Percentiles rank a stretch among this genome's conserved stretches.
Conservation (phyloP, 345 rosid genomes). For the Brassica juncea region DNA sequence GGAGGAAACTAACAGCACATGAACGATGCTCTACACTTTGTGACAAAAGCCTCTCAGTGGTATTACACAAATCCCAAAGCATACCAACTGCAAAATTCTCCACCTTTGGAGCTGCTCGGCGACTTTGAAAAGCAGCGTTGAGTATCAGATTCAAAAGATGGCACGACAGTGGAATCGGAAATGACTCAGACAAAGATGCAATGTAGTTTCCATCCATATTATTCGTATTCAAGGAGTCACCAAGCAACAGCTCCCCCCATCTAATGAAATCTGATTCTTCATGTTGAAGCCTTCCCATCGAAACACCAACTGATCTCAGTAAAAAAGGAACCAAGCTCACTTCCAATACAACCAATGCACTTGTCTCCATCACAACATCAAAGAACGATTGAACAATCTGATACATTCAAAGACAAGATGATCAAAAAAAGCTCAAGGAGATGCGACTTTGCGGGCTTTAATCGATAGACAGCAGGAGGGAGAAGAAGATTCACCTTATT, state of each 20-base stretch:
- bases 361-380: constrained; percentile 56
- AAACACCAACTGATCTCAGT: constrained; percentile 58
- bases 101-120: constrained; percentile 39
- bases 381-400: constrained; percentile 70
- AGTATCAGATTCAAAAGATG: constrained; percentile 59
- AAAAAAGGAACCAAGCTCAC: constrained; percentile 72
- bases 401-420: constrained; percentile 34
- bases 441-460: background rate
- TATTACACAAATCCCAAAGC: constrained; percentile 71
- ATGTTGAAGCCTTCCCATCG: constrained; percentile 52
- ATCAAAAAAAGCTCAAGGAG: constrained; percentile 22
- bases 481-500: constrained; percentile 57
- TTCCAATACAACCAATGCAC: constrained; percentile 61
- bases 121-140: constrained; percentile 55
- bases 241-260: constrained; percentile 43
- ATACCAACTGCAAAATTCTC: constrained; percentile 51
- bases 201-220: constrained; percentile 40
- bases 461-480: background rate
- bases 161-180: constrained; percentile 66
- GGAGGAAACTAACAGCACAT: constrained; percentile 66
- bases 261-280: constrained; percentile 49
- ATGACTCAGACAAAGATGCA: constrained; percentile 39
- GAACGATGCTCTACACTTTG: constrained; percentile 76
- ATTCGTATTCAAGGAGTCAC: constrained; percentile 19
- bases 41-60: constrained; percentile 63